Conservation (phyloP, 2,329 filamentous ascomycete species). For the Coleophoma cylindrospora region DNA sequence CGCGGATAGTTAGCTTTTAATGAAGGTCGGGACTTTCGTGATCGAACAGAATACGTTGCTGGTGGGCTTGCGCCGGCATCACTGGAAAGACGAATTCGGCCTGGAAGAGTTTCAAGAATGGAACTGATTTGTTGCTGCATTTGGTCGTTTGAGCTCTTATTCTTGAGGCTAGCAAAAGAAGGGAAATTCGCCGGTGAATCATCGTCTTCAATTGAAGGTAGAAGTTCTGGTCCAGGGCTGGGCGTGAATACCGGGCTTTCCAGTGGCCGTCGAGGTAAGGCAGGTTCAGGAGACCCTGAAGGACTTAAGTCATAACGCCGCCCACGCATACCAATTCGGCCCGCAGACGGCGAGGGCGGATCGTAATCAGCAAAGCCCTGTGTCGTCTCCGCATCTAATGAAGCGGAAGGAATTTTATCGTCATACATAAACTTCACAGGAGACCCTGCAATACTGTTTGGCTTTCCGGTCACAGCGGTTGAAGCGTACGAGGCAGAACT, state of each 20-base stretch:
- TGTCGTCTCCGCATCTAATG: not conserved
- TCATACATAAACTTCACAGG: slow-evolving; percentile 7
- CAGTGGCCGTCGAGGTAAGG: slow-evolving; percentile 10
- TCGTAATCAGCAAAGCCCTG: slow-evolving; percentile 4
- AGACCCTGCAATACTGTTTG: not conserved
- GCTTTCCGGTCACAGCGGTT: not conserved
- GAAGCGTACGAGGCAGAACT: not conserved
- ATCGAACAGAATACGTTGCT: slow-evolving; percentile 25
- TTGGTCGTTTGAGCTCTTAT: slow-evolving; percentile 49
- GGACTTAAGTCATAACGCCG: slow-evolving; percentile 15
- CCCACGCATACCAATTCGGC: slow-evolving; percentile 10
- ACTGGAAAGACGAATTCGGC: slow-evolving; percentile 68
- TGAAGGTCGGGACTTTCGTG: slow-evolving; percentile 28
- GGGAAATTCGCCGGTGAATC: no score
- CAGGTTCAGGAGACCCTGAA: slow-evolving; percentile 15
- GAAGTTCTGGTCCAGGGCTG: slow-evolving; percentile 3
- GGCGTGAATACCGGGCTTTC: slow-evolving; percentile 12
- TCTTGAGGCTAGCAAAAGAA: slow-evolving; percentile 6
- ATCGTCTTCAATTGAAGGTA: slow-evolving; percentile 13
- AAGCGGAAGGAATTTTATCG: slow-evolving; percentile 1
- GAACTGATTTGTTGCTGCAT: slow-evolving; percentile 76
- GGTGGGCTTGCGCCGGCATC: slow-evolving; percentile 32
- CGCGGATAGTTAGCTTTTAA: slow-evolving; percentile 18
- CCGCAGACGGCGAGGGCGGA: slow-evolving; percentile 16
- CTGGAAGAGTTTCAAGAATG: slow-evolving; percentile 72